Evolutionary conservation across 352 stramenopile genomes (phyloP).

Genomic region (Aphanomyces invadans): DNA sequence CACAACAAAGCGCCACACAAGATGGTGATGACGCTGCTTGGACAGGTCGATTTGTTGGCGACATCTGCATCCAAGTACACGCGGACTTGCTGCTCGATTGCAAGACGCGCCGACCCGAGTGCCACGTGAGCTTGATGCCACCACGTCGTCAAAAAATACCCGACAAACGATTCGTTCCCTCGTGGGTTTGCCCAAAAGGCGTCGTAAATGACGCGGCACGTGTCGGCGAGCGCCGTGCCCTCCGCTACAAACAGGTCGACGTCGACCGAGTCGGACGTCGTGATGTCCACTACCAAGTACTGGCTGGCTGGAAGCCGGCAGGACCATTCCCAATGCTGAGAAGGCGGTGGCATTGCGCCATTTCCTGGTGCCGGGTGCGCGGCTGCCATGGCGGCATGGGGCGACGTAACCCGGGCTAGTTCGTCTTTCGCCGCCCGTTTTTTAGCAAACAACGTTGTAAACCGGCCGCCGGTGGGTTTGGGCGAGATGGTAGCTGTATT

Average conservation of each 20-base stretch:
- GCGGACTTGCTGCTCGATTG: constrained; percentile 27
- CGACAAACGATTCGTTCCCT: constrained; percentile 10
- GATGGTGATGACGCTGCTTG: neutral
- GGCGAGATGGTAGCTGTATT: neutral
- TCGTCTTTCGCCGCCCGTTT: neutral
- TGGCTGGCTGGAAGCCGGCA: neutral
- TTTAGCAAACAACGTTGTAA: neutral
- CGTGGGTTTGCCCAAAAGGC: neutral
- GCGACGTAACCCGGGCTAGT: neutral
- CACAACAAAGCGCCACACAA: constrained; percentile 31
- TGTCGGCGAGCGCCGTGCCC: neutral
- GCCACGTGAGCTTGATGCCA: neutral
- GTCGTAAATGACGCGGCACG: neutral
- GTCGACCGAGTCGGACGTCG: neutral
- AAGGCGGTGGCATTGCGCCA: neutral
- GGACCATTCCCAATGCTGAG: constrained; percentile 4
- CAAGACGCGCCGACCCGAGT: neutral
- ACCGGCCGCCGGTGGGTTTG: neutral
- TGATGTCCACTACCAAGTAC: neutral
- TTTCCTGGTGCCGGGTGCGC: neutral
- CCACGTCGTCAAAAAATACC: constrained; percentile 15
- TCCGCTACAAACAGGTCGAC: neutral
- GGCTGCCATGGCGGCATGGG: neutral
- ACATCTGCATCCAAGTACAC: constrained; percentile 36
- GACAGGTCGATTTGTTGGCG: constrained; percentile 37